phyloP scores from a whole-genome alignment of 1,139 yeast genomes.

The Debaryomyces robertsiae region DNA sequence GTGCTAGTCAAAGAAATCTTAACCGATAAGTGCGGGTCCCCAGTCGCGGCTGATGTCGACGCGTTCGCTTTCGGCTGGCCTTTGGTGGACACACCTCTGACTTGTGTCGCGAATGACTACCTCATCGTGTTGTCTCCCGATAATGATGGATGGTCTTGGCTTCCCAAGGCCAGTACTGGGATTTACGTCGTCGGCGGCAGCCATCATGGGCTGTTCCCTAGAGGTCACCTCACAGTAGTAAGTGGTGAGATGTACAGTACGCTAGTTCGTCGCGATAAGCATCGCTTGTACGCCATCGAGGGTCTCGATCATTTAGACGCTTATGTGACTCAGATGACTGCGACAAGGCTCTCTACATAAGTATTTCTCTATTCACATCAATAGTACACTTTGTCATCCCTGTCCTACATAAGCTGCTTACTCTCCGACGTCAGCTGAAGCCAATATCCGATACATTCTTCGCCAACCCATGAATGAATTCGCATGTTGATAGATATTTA shows the following conservation, averaged over 20 bases:
- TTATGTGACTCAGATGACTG: conserved; percentile 12
- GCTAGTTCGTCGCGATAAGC: background rate
- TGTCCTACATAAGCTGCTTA: no score
- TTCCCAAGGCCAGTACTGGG: conserved; percentile 6
- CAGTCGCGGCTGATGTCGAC: background rate
- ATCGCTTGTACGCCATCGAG: conserved; percentile 9
- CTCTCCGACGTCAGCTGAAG: no score
- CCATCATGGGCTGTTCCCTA: background rate
- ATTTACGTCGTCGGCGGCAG: conserved; percentile 12
- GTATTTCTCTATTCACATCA: background rate
- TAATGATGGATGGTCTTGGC: background rate
- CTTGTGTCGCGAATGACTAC: conserved; percentile 8
- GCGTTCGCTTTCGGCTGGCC: conserved; percentile 6
- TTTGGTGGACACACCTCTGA: conserved; percentile 1
- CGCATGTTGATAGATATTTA: no score
- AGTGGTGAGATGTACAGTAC: conserved; percentile 6
- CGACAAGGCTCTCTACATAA: no score
- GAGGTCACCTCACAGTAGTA: background rate
- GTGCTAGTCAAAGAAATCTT: conserved; percentile 26
- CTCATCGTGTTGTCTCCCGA: conserved; percentile 11
- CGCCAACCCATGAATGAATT: no score
- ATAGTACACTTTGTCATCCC: no score
- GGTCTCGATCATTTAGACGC: conserved; percentile 12
- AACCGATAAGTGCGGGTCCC: conserved; percentile 9
- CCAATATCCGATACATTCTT: no score